Conservation (phyloP, 2,329 filamentous ascomycete species). For the Microsporum ferrugineum region DNA sequence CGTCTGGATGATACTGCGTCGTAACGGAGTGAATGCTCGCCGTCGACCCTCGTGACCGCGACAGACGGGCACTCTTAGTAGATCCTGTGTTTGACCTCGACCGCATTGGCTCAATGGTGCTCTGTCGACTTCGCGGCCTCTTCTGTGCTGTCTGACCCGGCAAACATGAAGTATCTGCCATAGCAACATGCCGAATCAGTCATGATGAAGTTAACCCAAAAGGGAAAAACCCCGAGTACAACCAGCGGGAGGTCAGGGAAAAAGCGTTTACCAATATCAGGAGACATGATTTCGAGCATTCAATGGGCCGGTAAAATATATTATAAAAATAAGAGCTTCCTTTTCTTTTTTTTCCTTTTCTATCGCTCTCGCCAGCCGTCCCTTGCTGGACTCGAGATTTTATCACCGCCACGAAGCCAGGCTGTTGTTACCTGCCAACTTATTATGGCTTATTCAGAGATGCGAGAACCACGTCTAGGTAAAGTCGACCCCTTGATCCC, state of each 20-base stretch:
- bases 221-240: background rate
- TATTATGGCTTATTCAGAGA: background rate
- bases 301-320: background rate
- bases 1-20: conserved; percentile 34
- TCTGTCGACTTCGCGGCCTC: conserved; percentile 30
- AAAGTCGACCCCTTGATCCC: background rate
- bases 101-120: conserved; percentile 31
- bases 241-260: background rate
- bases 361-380: background rate
- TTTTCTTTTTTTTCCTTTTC: background rate
- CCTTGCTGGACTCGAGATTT: background rate
- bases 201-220: background rate
- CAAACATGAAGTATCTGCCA: conserved; percentile 7
- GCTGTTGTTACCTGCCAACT: background rate
- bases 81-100: conserved; percentile 31
- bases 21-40: conserved; percentile 39
- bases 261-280: conserved; percentile 23
- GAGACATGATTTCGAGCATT: conserved; percentile 18
- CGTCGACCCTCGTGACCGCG: conserved; percentile 37
- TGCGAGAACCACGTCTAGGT: background rate
- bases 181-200: background rate
- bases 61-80: conserved; percentile 32
- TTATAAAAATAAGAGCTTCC: background rate
- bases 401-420: background rate
- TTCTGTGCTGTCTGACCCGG: conserved; percentile 30